A percentile compares a stretch with the other conserved stretches of the same genome.
phyloP scores from a whole-genome alignment of 257 asterid species.

The Ophiorrhiza pumila region DNA sequence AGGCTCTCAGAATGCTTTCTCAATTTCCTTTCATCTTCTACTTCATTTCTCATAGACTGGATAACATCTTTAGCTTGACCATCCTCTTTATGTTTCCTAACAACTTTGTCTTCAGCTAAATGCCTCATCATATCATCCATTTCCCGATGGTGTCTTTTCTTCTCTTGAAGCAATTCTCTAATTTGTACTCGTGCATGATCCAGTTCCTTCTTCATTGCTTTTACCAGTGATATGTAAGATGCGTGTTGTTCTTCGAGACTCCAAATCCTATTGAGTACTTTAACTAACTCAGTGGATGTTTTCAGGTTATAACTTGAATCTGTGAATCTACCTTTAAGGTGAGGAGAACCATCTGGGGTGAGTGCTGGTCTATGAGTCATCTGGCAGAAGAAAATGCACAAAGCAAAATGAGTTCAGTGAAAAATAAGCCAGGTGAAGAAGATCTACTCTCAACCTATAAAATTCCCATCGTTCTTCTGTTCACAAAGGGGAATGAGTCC shows the following conservation, averaged over 20 bases:
- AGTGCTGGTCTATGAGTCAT: conserved; percentile 38
- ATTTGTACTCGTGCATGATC: conserved; percentile 41
- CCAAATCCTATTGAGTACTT: conserved; percentile 82
- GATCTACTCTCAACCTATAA: not conserved
- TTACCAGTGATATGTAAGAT: conserved; percentile 53
- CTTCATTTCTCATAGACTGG: conserved; percentile 38
- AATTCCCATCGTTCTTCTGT: not conserved
- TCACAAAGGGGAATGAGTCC: not conserved
- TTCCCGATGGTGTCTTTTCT: conserved; percentile 46
- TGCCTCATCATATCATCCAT: conserved; percentile 40
- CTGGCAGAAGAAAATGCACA: conserved; percentile 33
- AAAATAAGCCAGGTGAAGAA: not conserved
- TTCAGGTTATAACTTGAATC: conserved; percentile 53
- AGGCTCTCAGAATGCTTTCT: conserved; percentile 57
- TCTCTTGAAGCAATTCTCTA: conserved; percentile 53
- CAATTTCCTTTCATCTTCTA: conserved; percentile 51
- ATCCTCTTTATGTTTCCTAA: conserved; percentile 36
- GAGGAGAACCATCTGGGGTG: conserved; percentile 39
- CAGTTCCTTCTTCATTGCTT: conserved; percentile 57
- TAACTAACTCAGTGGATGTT: conserved; percentile 76
- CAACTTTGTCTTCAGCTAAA: conserved; percentile 37
- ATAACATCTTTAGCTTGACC: conserved; percentile 34
- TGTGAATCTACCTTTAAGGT: conserved; percentile 42
- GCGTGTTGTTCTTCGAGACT: conserved; percentile 82
- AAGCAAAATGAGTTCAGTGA: not conserved